Evolutionary conservation across 768 basidiomycete genomes (phyloP).

Genomic region (Daedaleopsis nitida): DNA sequence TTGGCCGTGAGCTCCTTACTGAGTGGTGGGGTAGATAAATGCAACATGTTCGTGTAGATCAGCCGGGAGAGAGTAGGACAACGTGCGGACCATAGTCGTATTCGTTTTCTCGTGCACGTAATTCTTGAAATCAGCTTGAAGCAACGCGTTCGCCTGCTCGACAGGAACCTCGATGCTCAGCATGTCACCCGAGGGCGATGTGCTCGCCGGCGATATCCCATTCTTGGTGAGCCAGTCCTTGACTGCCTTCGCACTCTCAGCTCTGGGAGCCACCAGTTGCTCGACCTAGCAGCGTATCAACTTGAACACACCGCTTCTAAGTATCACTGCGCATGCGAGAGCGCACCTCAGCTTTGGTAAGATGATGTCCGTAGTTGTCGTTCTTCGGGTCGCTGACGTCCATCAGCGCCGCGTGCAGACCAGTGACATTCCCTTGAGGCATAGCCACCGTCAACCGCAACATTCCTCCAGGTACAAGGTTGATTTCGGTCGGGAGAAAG

Average conservation of each 20-base stretch:
- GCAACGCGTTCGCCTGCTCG: constrained; percentile 36
- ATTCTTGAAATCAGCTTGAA: constrained; percentile 37
- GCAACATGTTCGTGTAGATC: constrained; percentile 32
- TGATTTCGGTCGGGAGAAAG: too few species aligned
- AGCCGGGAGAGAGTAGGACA: constrained; percentile 38
- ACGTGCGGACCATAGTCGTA: constrained; percentile 33
- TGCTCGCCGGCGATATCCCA: constrained; percentile 22
- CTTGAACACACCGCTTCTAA: too few species aligned
- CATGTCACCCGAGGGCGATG: constrained; percentile 38
- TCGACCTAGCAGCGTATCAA: constrained; percentile 23
- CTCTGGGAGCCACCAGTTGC: constrained; percentile 26
- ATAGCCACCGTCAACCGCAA: too few species aligned
- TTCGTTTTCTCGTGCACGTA: constrained; percentile 35
- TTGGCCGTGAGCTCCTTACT: constrained; percentile 23
- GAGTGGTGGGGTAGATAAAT: constrained; percentile 32
- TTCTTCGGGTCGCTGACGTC: constrained; percentile 37
- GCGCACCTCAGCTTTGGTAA: constrained; percentile 40
- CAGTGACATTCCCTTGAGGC: too few species aligned
- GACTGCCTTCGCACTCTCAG: constrained; percentile 30
- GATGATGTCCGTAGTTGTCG: constrained; percentile 38
- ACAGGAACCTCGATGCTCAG: constrained; percentile 34
- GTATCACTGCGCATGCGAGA: not conserved
- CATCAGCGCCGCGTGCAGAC: too few species aligned
- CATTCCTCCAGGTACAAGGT: too few species aligned
- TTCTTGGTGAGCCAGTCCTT: constrained; percentile 31